Conservation (phyloP, 2,329 filamentous ascomycete species). For the Aschersonia sp. region DNA sequence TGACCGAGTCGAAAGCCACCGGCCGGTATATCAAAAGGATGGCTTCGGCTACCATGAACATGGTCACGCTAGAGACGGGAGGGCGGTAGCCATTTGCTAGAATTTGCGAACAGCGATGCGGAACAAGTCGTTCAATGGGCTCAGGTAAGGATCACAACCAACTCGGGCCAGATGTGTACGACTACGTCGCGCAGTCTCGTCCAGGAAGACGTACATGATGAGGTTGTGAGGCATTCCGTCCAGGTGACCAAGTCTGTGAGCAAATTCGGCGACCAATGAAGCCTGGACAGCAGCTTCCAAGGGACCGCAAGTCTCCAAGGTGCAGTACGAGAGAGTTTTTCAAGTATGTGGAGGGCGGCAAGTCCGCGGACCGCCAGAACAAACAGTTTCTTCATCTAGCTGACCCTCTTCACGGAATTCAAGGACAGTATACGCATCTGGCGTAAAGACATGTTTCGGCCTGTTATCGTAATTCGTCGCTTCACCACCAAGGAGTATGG, state of each 20-base stretch:
- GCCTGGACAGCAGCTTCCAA: slow-evolving; percentile 49
- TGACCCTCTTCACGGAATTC: slow-evolving; percentile 28
- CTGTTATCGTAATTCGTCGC: slow-evolving; percentile 24
- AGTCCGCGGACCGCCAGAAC: slow-evolving; percentile 42
- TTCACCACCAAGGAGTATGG: slow-evolving; percentile 28
- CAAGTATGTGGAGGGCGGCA: slow-evolving; percentile 31
- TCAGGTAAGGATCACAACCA: slow-evolving; percentile 48
- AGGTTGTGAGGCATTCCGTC: slow-evolving; percentile 50
- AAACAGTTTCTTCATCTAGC: slow-evolving; percentile 31
- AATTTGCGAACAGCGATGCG: slow-evolving; percentile 59
- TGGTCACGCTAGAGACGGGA: slow-evolving; percentile 60
- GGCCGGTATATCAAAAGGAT: slow-evolving; percentile 58
- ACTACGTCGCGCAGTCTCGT: slow-evolving; percentile 51
- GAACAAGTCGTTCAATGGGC: slow-evolving; percentile 59
- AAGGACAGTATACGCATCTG: slow-evolving; percentile 22
- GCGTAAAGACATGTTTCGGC: slow-evolving; percentile 28
- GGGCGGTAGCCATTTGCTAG: slow-evolving; percentile 61
- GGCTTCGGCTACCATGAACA: slow-evolving; percentile 58
- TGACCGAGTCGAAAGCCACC: slow-evolving; percentile 58
- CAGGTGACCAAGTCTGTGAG: slow-evolving; percentile 41
- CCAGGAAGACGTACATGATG: slow-evolving; percentile 44
- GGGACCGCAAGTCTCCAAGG: slow-evolving; percentile 58
- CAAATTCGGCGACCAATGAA: slow-evolving; percentile 57
- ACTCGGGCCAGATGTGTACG: slow-evolving; percentile 44
- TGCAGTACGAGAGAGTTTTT: slow-evolving; percentile 57